These are phyloP conservation scores for Choricystis sp. DNA, from an alignment of 139 green algal species.

Conservation along the genomic window DNA sequence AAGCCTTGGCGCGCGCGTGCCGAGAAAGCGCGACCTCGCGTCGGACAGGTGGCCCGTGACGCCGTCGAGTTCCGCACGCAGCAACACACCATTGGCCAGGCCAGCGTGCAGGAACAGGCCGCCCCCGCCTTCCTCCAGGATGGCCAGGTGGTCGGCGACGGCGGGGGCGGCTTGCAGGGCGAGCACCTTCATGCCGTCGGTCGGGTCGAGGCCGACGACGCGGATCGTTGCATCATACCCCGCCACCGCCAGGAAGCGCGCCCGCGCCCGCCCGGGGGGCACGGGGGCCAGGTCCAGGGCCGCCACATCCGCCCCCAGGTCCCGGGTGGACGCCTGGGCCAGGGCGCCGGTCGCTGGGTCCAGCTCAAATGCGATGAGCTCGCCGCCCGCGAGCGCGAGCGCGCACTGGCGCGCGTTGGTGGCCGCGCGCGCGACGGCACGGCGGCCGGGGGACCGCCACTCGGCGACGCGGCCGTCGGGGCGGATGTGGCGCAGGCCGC, in stretches of 20 bases:
- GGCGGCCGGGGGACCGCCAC: slow-evolving; percentile 77
- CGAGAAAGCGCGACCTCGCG: slow-evolving; percentile 84
- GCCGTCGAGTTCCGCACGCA: slow-evolving; percentile 80
- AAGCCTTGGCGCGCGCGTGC: slow-evolving; percentile 64
- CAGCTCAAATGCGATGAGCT: slow-evolving; percentile 96
- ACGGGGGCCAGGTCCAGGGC: slow-evolving; percentile 70
- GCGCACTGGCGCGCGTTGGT: slow-evolving; percentile 70
- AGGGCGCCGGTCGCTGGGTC: slow-evolving; percentile 67
- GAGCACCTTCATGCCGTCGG: slow-evolving; percentile 47
- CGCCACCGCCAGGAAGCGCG: slow-evolving; percentile 66
- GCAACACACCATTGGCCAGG: slow-evolving; percentile 83
- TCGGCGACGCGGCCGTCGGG: slow-evolving; percentile 85
- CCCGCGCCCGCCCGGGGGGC: slow-evolving; percentile 52
- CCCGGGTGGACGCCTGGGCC: slow-evolving; percentile 79
- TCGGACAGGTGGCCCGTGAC: slow-evolving; percentile 62
- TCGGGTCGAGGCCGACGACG: slow-evolving; percentile 74
- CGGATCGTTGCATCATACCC: slow-evolving; percentile 71
- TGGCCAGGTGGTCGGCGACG: slow-evolving; percentile 48
- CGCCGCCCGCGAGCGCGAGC: slow-evolving; percentile 69
- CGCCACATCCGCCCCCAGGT: slow-evolving; percentile 78
- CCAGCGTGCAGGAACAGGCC: slow-evolving; percentile 84
- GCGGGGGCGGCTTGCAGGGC: slow-evolving; percentile 36
- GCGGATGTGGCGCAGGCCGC: slow-evolving; percentile 82
- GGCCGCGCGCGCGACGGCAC: slow-evolving; percentile 38
- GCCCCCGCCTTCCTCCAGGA: slow-evolving; percentile 42